Conservation (phyloP, 805 yeast genomes). For the Candida sithepensis region DNA sequence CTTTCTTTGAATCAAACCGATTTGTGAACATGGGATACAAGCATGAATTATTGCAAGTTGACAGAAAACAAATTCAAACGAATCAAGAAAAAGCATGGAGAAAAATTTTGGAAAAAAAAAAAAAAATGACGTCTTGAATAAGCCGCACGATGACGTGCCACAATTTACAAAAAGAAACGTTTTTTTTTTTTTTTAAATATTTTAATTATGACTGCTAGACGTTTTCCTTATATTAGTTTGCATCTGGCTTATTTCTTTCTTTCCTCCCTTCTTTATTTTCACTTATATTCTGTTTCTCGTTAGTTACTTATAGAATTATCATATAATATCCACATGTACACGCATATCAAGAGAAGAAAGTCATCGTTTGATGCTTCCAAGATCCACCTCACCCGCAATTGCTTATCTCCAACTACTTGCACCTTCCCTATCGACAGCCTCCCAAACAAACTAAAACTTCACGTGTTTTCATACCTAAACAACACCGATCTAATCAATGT, state of each 20-base stretch:
- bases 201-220: no score
- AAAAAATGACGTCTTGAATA: not conserved
- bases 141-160: not conserved
- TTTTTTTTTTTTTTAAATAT: not conserved
- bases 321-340: not conserved
- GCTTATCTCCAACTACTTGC: not conserved
- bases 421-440: constrained; percentile 2
- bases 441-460: not conserved
- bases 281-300: no score
- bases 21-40: no score
- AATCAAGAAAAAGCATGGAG: no score
- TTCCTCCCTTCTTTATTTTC: not conserved
- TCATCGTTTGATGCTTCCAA: not conserved
- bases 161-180: not conserved
- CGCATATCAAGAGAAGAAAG: constrained; percentile 4
- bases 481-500: constrained; percentile 7
- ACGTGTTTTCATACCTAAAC: not conserved
- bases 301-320: not conserved
- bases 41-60: no score
- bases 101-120: not conserved
- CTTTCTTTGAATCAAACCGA: no score
- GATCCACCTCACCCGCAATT: not conserved
- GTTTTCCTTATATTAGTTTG: no score
- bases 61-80: no score
- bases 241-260: not conserved